Conservation (phyloP, 1,139 yeast species). For the Suhomyces anneliseae region DNA sequence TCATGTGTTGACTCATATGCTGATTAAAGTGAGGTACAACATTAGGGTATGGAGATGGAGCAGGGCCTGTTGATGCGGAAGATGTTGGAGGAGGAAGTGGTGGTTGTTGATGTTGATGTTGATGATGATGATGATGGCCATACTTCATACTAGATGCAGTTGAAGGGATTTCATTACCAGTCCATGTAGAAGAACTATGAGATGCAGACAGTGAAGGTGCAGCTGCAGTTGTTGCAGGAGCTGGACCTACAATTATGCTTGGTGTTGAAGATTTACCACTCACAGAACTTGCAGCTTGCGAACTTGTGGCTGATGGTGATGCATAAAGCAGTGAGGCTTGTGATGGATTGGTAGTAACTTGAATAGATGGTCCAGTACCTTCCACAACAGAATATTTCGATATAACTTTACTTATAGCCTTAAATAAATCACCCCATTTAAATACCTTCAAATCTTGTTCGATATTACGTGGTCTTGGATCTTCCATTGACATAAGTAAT, state of each 20-base stretch:
- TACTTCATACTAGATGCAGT: too few species aligned
- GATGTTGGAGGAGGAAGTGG: too few species aligned
- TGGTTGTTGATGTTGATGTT: too few species aligned
- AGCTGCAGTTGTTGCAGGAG: too few species aligned
- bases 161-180: too few species aligned
- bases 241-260: too few species aligned
- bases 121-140: too few species aligned
- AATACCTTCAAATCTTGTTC: constrained; percentile 74
- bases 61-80: background rate
- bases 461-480: constrained; percentile 70
- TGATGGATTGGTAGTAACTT: background rate
- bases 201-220: too few species aligned
- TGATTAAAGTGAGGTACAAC: background rate
- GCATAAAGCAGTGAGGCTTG: background rate
- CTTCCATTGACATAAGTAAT: constrained; percentile 61
- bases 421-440: constrained; percentile 54
- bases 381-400: constrained; percentile 48
- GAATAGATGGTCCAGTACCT: background rate
- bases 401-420: constrained; percentile 61
- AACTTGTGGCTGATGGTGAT: background rate
- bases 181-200: too few species aligned
- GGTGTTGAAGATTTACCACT: too few species aligned
- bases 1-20: background rate
- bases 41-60: background rate
- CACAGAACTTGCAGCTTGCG: too few species aligned